These are phyloP conservation scores for Phytophthora hybrid DNA, from an alignment of 352 stramenopile species.

Conservation along the genomic window DNA sequence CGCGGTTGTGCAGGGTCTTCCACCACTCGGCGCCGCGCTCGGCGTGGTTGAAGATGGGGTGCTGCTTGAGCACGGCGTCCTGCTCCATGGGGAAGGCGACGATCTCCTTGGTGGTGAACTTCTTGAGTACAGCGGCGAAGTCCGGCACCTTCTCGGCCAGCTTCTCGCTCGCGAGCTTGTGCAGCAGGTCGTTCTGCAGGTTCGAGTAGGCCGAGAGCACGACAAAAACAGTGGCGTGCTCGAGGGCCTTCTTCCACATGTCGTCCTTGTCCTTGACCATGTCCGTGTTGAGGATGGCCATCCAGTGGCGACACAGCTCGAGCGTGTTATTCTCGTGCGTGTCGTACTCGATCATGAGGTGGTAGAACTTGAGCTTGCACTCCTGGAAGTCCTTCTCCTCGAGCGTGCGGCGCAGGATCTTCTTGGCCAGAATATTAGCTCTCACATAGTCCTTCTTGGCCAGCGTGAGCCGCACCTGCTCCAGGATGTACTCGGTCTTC, in stretches of 20 bases:
- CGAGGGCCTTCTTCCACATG: constrained; percentile 75
- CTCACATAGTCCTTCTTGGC: constrained; percentile 98
- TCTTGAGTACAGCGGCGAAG: constrained; percentile 72
- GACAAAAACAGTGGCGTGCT: constrained; percentile 83
- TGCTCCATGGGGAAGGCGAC: constrained; percentile 94
- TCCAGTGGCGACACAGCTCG: constrained; percentile 91
- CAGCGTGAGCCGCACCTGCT: constrained; percentile 97
- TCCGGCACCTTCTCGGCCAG: constrained; percentile 69
- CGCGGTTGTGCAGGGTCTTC: constrained; percentile 90
- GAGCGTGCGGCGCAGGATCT: constrained; percentile 95
- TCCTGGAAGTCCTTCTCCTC: constrained; percentile 95
- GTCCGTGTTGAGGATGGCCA: constrained; percentile 85
- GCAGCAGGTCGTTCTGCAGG: constrained; percentile 80
- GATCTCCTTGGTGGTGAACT: constrained; percentile 98
- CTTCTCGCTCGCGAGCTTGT: constrained; percentile 72
- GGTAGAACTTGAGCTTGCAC: constrained; percentile 98
- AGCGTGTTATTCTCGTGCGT: constrained; percentile 96
- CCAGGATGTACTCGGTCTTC: constrained; percentile 99
- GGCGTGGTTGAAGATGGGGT: constrained; percentile 86
- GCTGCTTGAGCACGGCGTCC: constrained; percentile 83
- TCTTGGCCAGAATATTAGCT: constrained; percentile 96
- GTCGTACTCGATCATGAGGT: constrained; percentile 97
- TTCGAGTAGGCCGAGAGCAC: constrained; percentile 82
- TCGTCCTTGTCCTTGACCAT: constrained; percentile 74
- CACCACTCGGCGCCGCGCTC: constrained; percentile 87